A percentile compares a stretch with the other conserved stretches of the same genome.
Evolutionary conservation across 2,329 filamentous ascomycete genomes (phyloP).

Genomic region (Trichoderma pleuroti): DNA sequence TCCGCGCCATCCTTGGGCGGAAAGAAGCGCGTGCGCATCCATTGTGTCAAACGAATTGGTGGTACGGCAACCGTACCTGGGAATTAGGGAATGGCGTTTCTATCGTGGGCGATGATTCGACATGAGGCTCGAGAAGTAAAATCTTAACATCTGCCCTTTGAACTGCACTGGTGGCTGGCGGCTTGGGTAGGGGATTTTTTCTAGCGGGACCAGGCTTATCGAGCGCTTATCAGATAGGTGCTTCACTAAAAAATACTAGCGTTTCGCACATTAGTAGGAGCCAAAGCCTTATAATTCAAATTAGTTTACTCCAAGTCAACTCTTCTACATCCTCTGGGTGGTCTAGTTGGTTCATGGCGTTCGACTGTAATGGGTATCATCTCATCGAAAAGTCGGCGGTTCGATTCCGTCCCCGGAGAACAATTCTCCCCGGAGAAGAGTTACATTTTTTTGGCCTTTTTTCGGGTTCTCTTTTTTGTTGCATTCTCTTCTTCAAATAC

Average conservation of each 20-base stretch:
- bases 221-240: conserved; percentile 23
- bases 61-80: neutral
- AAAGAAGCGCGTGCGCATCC: conserved; percentile 80
- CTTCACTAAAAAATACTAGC: neutral
- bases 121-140: neutral
- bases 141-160: neutral
- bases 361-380: conserved; percentile 19
- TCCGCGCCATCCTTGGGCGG: conserved; percentile 85
- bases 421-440: conserved; percentile 18
- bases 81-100: neutral
- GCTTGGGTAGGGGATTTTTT: conserved; percentile 24
- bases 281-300: neutral
- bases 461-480: neutral
- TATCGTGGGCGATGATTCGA: neutral
- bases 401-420: conserved; percentile 21
- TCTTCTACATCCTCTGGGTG: conserved; percentile 20
- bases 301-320: neutral
- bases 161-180: neutral
- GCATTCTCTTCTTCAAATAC: neutral
- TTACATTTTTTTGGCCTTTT: conserved; percentile 18
- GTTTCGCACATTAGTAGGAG: neutral
- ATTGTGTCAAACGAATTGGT: conserved; percentile 44
- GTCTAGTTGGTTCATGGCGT: conserved; percentile 22
- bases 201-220: conserved; percentile 31
- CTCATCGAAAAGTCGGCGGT: conserved; percentile 20